Evolutionary conservation across 345 rosid species (phyloP), one percentile per base, ranked within the genome.

Genomic region (Arabis hirsuta): DNA sequence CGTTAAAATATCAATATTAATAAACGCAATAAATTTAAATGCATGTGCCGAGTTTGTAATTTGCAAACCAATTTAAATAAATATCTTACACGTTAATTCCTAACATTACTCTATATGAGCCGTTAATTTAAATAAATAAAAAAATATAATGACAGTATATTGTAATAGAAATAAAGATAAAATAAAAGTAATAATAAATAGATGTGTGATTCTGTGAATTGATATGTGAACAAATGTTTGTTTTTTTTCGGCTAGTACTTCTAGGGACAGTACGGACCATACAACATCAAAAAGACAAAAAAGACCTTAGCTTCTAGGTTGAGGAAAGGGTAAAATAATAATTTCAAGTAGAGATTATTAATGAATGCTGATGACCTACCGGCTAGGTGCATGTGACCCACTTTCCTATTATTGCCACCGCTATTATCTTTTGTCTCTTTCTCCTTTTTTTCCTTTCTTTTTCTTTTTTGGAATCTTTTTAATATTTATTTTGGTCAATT

Each of bases 331-430:
- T 55, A 62, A 1, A n/a, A 46, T 0, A 0, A 39, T 11, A 16
- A 20, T 16, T 29, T 27, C 0, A 14, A 4, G 20, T 2, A 9
- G 1, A 11, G 50, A n/a, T 20, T 69, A 62, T 62, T 68, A 69
- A 76, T 62, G 71, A 55, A 20, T 64, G 68, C 52, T 71, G 68
- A 61, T 76, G 76, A 52, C 61, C 80, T 34, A 51, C 69, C 59
- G 59, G 84, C 83, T 87, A 82, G 32, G 10, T 68, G 81, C 89
- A 87, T 83, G 89, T 84, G 91, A 79, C 78, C 79, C 84, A 76
- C 78, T 83, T 36, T 72, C 13, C 58, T 41, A 78, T 79, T 77
- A 79, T 83, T 79, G 81, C 81, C 71, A 48, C 69, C 76, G 66
- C 83, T 62, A 69, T 60, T 61, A 13, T 60, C 45, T 52, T 34